phyloP scores from a whole-genome alignment of 352 stramenopile genomes.

The Globisporangium polare region DNA sequence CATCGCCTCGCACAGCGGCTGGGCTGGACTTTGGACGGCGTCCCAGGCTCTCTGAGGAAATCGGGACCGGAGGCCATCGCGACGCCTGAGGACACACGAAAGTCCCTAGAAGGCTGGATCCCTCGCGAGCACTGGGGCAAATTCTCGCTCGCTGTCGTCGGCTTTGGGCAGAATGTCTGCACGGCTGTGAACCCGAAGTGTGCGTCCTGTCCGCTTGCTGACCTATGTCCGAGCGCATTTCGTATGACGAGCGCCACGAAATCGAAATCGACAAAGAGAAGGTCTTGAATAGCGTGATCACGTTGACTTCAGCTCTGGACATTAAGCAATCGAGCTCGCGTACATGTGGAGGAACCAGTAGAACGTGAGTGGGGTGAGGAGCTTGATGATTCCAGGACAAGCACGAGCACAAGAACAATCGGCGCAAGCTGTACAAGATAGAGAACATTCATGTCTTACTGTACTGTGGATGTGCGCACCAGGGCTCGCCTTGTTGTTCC shows the following conservation, averaged over 20 bases:
- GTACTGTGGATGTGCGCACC: neutral
- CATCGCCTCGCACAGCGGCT: slow-evolving; percentile 66
- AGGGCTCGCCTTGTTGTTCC: neutral
- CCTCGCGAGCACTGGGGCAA: slow-evolving; percentile 49
- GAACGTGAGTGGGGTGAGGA: neutral
- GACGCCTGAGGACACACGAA: slow-evolving; percentile 44
- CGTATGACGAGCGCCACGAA: neutral
- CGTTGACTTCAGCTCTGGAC: neutral
- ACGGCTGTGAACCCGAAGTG: slow-evolving; percentile 52
- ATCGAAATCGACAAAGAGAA: slow-evolving; percentile 17
- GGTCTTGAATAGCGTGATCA: neutral
- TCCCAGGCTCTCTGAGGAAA: neutral
- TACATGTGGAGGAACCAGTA: too few relatives aligned
- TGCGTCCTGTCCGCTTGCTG: slow-evolving; percentile 43
- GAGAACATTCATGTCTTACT: slow-evolving; percentile 6
- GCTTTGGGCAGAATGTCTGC: slow-evolving; percentile 72
- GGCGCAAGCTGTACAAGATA: neutral
- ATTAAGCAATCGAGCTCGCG: neutral
- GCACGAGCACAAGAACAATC: neutral
- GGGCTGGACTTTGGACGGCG: slow-evolving; percentile 31
- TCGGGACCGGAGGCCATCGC: neutral
- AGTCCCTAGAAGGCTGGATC: slow-evolving; percentile 60
- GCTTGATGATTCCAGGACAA: neutral
- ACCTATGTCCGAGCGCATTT: slow-evolving; percentile 49
- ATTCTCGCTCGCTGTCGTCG: slow-evolving; percentile 63